Evolutionary conservation across 2,329 filamentous ascomycete species (phyloP), one percentile per base, ranked within the genome.

Genomic region (Penicillium decumbens): DNA sequence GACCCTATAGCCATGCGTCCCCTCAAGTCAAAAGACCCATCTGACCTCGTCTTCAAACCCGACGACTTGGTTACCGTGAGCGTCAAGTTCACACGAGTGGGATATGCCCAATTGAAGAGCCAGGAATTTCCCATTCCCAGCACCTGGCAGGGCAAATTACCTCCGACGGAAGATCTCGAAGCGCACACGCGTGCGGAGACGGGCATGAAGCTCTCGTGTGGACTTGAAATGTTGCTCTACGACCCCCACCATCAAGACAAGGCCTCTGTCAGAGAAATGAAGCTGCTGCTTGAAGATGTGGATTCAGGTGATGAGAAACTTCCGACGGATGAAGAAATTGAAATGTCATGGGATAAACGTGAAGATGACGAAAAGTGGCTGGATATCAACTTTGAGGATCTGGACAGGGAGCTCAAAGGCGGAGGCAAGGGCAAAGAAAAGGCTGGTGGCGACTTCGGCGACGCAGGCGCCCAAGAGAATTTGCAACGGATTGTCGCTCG

Each of bases 361-460:
- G 81, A 92, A 43, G 92, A 97, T 53, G 83, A 90, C 59, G 93
- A 97, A 61, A 79, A 81, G 20, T 98, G 93, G 93, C 77, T 98
- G 56, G 85, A 97, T 60, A 95, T 98, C 49, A 84, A 91, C 64
- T 96, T 89, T 58, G 80, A 86, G 15, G 90, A 96, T 54, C 89
- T 98, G 48, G 91, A 96, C 62, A 78, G 80, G 25, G 90, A 96
- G 65, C 73, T 98, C 1, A 75, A 76, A 47, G 81, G 80, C 1
- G 76, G 80, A 27, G 78, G 80, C 0, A 75, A 72, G 41, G 59
- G 50, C 13, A 53, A 63, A 39, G 55, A 45, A 10, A 60, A 56
- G 3, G 55, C 42, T 20, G 42, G 41, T 6, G 70, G 69, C 1
- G 63, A 61, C 7, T 77, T 78, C 58, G 75, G 75, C n/a, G 71